These are phyloP conservation scores for Esteya vermicola DNA, from an alignment of 2,329 filamentous ascomycete species.

Conservation along the genomic window DNA sequence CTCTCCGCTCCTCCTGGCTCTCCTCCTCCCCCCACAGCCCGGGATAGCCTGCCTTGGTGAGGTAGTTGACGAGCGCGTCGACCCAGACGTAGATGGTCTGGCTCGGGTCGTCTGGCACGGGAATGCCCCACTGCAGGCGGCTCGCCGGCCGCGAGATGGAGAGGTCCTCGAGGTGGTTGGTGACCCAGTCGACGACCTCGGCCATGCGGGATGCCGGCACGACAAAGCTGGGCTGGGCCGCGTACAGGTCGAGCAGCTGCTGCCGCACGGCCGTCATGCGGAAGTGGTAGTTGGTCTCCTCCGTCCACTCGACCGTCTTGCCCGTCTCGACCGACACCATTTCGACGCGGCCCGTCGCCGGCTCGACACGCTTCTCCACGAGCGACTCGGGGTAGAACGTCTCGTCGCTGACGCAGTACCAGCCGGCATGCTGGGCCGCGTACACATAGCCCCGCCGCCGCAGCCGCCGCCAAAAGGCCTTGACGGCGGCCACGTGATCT, in stretches of 20 bases:
- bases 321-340: constrained; percentile 79
- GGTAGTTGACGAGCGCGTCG: constrained; percentile 87
- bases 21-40: constrained; percentile 43
- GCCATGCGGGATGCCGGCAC: constrained; percentile 57
- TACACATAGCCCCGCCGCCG: constrained; percentile 68
- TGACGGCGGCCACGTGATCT: constrained; percentile 70
- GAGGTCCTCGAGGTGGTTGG: constrained; percentile 67
- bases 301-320: constrained; percentile 87
- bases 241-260: constrained; percentile 66
- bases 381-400: constrained; percentile 77
- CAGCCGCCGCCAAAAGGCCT: constrained; percentile 78
- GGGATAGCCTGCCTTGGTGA: constrained; percentile 78
- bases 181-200: constrained; percentile 66
- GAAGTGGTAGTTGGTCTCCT: constrained; percentile 92
- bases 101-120: constrained; percentile 65
- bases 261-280: constrained; percentile 71
- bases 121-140: constrained; percentile 76
- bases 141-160: constrained; percentile 67
- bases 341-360: constrained; percentile 67
- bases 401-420: constrained; percentile 96
- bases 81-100: constrained; percentile 99
- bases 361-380: constrained; percentile 61
- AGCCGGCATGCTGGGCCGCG: constrained; percentile 74
- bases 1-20: neutral
- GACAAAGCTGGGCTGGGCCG: constrained; percentile 64